Base-by-base conservation (phyloP, 1,284 basidiomycete genomes). In the Wolfiporia cocos region DNA sequence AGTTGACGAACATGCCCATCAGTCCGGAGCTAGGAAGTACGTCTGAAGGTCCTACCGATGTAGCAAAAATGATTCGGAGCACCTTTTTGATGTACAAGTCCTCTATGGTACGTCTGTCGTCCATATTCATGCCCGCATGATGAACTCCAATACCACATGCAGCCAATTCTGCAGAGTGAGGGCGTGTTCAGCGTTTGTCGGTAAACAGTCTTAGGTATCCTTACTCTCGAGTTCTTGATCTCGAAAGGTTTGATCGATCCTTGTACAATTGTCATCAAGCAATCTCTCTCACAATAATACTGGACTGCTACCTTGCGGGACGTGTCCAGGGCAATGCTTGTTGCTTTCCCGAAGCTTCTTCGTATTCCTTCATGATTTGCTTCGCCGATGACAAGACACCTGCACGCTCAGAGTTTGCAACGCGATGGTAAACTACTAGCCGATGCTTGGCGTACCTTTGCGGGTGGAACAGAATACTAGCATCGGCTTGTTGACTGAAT, bases 381-480 rank as follows among this genome's bases (percentile, higher is more conserved):
- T 84, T 80, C 0, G 92, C 94, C 0, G 91, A 85, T 19, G 64
- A 56, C 40, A 84, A 63, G 1, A 82, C 81, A 2, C 83, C 87
- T 85, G 14, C 10, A n/a, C n/a, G 24, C 21, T 44, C 7, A 34
- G 37, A 39, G n/a, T 9, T 42, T 22, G 32, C 12, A 31, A 21
- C 14, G 3, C 19, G 12, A 15, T 17, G 11, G 1, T 29, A n/a
- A n/a, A n/a, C n/a, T n/a, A n/a, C n/a, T n/a, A n/a, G n/a, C n/a
- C n/a, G 29, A 23, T n/a, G 14, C 15, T 38, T 17, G 34, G 47
- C 48, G 44, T 56, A 84, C 90, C 78, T 72, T 87, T 91, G 49
- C 93, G 72, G 4, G 92, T 95, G 4, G 89, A 71, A 50, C 85
- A 88, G 57, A 97, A 97, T 3, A 96, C 67, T 23, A 93, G 69